Evolutionary conservation across 129 eudicot genomes (phyloP), one percentile per base, ranked within the genome.

Genomic region (Cynara cardunculus): DNA sequence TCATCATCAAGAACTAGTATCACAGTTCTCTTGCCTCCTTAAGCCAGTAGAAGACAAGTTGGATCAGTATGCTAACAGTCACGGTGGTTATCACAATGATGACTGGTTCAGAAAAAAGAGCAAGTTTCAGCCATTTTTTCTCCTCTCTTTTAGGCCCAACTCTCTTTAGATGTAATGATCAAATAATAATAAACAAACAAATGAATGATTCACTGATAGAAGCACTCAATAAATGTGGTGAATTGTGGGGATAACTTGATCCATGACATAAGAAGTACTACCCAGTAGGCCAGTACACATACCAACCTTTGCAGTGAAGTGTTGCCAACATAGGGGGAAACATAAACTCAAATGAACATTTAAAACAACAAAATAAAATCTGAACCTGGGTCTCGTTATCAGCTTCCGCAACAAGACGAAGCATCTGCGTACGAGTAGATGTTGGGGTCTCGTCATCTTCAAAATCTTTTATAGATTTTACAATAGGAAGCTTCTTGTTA

Each of bases 371-470:
- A 76, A 25, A 1, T 1, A 34, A 10, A 74, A 76, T 76, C 30
- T 56, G 71, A 80, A 84, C 87, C 84, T 75, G 87, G 49, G 87
- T 92, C 86, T 92, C 98, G 62, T 73, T 89, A 65, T 94, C 97
- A 28, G 94, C 90, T 74, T 94, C 97, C 18, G 93, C 85, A 84
- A 91, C 89, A 35, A 94, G 80, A 25, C 98, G 98, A 65, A 90
- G 89, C 72, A 92, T 79, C 83, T 90, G 98, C 9, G 90, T 91
- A 68, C 98, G 97, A 13, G 94, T 90, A 24, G 94, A 83, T 74
- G 92, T 85, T 2, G 96, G 96, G 64, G 83, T 87, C 1, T 94
- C 97, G n/a, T 94, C 98, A 83, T 94, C 97, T 82, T 94, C 98
- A 82, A 92, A 90, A 25, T 94, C 98, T 86, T 92, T 92, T 1